Conservation (phyloP, 2,329 filamentous ascomycete genomes). For the Claviceps monticola region DNA sequence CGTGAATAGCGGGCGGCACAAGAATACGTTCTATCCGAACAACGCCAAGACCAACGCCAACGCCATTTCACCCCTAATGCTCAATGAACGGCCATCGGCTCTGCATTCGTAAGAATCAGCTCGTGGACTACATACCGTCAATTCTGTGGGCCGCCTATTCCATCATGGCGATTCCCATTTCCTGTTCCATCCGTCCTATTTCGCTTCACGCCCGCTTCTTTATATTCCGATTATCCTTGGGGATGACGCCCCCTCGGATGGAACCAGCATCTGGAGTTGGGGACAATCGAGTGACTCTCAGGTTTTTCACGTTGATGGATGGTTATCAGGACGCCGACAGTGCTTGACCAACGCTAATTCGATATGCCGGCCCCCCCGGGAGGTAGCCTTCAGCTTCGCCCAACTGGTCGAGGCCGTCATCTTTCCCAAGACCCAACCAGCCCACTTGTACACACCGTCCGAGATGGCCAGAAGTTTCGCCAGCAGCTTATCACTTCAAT, state of each 20-base stretch:
- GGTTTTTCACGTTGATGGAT: not conserved
- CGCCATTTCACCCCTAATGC: not conserved
- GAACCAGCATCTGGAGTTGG: not conserved
- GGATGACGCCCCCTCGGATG: not conserved
- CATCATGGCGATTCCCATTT: not conserved
- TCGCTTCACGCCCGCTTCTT: not conserved
- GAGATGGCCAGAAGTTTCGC: not conserved
- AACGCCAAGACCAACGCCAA: not conserved
- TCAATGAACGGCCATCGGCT: not conserved
- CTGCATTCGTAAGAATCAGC: not conserved
- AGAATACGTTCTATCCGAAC: not conserved
- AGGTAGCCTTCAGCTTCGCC: not conserved
- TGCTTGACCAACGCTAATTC: not conserved
- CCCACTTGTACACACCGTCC: not conserved
- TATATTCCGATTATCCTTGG: too few relatives aligned
- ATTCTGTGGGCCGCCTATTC: not conserved
- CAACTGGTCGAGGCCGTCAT: not conserved
- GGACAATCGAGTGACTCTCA: not conserved
- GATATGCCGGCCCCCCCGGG: not conserved
- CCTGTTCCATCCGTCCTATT: not conserved
- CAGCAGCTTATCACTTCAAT: constrained; percentile 29
- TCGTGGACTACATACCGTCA: not conserved
- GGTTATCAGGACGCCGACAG: not conserved
- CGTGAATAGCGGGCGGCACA: not conserved
- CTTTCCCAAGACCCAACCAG: not conserved